phyloP scores from a whole-genome alignment of 2,329 filamentous ascomycete genomes.

The Trichoderma asperellum region DNA sequence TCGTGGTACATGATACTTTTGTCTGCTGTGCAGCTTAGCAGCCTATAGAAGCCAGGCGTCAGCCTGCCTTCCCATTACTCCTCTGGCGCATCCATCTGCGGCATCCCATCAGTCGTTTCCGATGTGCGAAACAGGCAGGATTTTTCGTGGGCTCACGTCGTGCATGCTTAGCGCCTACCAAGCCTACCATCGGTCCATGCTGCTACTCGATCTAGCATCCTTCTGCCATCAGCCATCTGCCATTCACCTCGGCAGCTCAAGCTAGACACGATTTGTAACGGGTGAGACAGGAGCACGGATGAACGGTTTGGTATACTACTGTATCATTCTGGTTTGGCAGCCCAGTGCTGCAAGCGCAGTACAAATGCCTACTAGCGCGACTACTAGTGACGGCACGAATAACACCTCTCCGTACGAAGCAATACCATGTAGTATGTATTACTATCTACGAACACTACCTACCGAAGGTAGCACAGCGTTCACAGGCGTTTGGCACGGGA shows the following conservation, averaged over 20 bases:
- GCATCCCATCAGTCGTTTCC: background rate
- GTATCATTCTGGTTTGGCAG: too few species aligned
- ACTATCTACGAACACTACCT: background rate
- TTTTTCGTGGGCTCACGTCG: background rate
- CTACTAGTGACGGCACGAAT: background rate
- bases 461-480: background rate
- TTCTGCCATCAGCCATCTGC: background rate
- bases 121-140: background rate
- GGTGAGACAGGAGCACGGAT: slow-evolving; percentile 14
- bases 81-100: background rate
- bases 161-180: background rate
- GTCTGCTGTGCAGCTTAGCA: background rate
- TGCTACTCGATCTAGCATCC: background rate
- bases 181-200: background rate
- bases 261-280: slow-evolving; percentile 1
- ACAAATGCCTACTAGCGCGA: background rate
- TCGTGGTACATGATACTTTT: background rate
- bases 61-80: background rate
- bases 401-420: background rate
- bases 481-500: background rate
- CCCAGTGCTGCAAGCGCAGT: background rate
- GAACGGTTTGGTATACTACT: background rate
- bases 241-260: slow-evolving; percentile 17
- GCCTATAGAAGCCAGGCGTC: background rate
- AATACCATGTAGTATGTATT: background rate